Evolutionary conservation across 2,329 filamentous ascomycete species (phyloP), one percentile per base, ranked within the genome.

Genomic region (Alternaria brassicae): DNA sequence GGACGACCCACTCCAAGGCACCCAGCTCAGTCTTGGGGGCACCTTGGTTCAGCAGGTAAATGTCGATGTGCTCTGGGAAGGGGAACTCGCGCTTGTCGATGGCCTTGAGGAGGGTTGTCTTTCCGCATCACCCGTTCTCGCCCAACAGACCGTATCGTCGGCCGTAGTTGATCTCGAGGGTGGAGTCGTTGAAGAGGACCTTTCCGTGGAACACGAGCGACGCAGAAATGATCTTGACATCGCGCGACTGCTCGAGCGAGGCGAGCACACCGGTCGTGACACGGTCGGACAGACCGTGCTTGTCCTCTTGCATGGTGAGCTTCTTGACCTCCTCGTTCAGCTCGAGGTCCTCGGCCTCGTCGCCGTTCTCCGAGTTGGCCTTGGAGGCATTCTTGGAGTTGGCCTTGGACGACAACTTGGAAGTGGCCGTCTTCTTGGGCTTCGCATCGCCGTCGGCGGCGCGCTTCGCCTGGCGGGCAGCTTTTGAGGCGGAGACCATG

Each of bases 111-210:
- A 99, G 82, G n/a, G 95, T 99, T 67, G 91, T 96, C 86, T 99
- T 99, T 80, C 95, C 95, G 81, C 95, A 99, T n/a, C n/a, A n/a
- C 68, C 95, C 95, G 90, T 99, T 99, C 87, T 99, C 95, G 76
- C 95, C 95, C 66, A 99, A 84, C 58, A 99, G 85, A 79, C 95
- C 95, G 79, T 99, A 99, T 74, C 95, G 89, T 74, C 93, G 91
- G 68, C 91, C 93, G 78, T 92, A 95, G 78, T 91, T 94, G 75
- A 99, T 86, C 81, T 99, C 96, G 79, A 99, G 85, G 50, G 89
- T 96, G 65, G 91, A 91, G 81, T 99, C 95, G 77, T 89, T 94
- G 82, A 99, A 91, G 62, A 99, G 89, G 70, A 98, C 95, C 72
- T 91, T 92, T 73, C 96, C 95, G 86, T 99, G 96, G 88, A 99